Percentiles rank a stretch among this genome's conserved stretches.
These are phyloP conservation scores for Aspergillus phoenicis DNA, from an alignment of 2,329 filamentous ascomycete species.

Conservation along the genomic window DNA sequence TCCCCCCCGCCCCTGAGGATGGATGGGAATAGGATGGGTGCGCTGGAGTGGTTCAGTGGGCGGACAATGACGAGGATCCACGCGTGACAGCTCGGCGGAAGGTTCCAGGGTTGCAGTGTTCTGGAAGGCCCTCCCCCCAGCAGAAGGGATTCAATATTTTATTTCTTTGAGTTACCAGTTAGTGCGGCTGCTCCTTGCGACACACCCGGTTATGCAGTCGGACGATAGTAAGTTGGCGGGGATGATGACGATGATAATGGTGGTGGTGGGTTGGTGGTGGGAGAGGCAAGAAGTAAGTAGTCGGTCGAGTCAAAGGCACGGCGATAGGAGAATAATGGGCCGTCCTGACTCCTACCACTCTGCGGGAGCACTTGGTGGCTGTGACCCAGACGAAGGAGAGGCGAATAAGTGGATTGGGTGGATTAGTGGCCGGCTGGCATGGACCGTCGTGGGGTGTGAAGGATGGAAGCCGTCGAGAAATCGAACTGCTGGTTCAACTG, in stretches of 20 bases:
- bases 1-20: constrained; percentile 23
- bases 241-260: background rate
- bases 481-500: constrained; percentile 7
- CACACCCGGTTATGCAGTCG: background rate
- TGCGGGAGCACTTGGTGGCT: constrained; percentile 2
- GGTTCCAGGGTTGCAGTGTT: constrained; percentile 6
- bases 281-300: background rate
- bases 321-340: background rate
- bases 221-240: background rate
- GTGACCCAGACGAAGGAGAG: background rate
- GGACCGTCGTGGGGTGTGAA: constrained; percentile 3
- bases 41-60: constrained; percentile 8
- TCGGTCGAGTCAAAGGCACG: background rate
- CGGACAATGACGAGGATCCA: constrained; percentile 13
- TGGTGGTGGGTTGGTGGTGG: background rate
- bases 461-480: background rate
- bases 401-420: background rate
- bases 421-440: constrained; percentile 5
- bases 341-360: background rate
- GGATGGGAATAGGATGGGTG: background rate
- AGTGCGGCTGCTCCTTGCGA: background rate
- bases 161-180: background rate
- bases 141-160: background rate
- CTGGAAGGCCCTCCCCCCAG: background rate
- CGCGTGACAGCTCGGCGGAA: constrained; percentile 10